A percentile compares a stretch with the other conserved stretches of the same genome.
phyloP scores from a whole-genome alignment of 2,329 filamentous ascomycete genomes.

The Botrytis pseudocinerea region DNA sequence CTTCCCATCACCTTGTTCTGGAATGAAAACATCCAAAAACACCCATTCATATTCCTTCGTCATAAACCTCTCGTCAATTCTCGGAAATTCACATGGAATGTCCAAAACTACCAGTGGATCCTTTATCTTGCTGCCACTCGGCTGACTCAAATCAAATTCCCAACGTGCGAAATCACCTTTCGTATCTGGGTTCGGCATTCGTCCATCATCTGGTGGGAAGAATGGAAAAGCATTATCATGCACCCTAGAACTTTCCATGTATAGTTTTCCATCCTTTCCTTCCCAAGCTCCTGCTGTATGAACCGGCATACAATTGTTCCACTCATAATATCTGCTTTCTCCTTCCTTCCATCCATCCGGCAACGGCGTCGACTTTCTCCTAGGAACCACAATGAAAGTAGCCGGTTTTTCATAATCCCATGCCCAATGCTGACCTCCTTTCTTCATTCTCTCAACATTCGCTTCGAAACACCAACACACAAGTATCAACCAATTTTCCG shows the following conservation, averaged over 20 bases:
- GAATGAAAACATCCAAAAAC: constrained; percentile 46
- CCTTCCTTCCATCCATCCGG: not conserved
- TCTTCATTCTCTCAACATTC: constrained; percentile 46
- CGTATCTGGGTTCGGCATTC: constrained; percentile 39
- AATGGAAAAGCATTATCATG: constrained; percentile 42
- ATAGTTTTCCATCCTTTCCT: constrained; percentile 42
- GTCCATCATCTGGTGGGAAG: constrained; percentile 42
- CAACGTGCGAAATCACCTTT: constrained; percentile 46
- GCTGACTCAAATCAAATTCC: constrained; percentile 43
- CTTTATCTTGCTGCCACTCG: constrained; percentile 34
- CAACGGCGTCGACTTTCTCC: constrained; percentile 42
- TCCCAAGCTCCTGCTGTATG: constrained; percentile 42
- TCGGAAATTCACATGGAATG: constrained; percentile 47
- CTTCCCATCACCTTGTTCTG: constrained; percentile 39
- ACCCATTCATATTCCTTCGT: constrained; percentile 43
- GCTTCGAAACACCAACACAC: constrained; percentile 42
- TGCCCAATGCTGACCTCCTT: constrained; percentile 51
- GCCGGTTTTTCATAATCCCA: constrained; percentile 55
- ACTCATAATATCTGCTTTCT: constrained; percentile 12
- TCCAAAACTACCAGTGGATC: constrained; percentile 42
- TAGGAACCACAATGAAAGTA: constrained; percentile 54
- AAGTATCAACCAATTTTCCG: constrained; percentile 44
- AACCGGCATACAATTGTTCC: constrained; percentile 25
- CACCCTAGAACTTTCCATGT: constrained; percentile 44
- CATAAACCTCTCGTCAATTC: constrained; percentile 48